Percentiles rank a stretch among this genome's conserved stretches.
Evolutionary conservation across 495 filamentous ascomycete genomes (phyloP).

Genomic region (Astrothelium subdiscretum): DNA sequence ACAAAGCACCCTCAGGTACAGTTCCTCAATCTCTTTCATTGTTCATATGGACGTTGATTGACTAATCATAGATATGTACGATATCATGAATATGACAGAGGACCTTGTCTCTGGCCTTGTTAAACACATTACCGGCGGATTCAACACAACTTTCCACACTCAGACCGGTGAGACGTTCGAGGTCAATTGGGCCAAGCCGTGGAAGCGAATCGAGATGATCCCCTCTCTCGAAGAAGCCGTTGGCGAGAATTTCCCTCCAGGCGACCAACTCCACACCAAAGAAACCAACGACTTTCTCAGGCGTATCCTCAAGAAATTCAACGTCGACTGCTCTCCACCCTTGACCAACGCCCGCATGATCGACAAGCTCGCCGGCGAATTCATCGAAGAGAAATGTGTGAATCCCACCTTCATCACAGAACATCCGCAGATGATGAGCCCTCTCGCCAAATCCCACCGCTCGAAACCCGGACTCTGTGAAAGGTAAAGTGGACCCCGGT

Average conservation of each 20-base stretch:
- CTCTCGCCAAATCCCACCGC: slow-evolving; percentile 91
- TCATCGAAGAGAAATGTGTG: slow-evolving; percentile 85
- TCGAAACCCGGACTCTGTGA: slow-evolving; percentile 74
- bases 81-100: slow-evolving; percentile 88
- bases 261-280: slow-evolving; percentile 76
- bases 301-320: slow-evolving; percentile 72
- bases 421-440: slow-evolving; percentile 96
- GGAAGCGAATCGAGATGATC: slow-evolving; percentile 94
- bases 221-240: slow-evolving; percentile 79
- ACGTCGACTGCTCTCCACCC: slow-evolving; percentile 79
- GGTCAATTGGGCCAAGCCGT: slow-evolving; percentile 92
- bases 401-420: slow-evolving; percentile 94
- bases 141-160: slow-evolving; percentile 71
- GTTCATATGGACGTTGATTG: neutral
- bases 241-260: slow-evolving; percentile 86
- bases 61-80: slow-evolving; percentile 53
- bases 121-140: slow-evolving; percentile 75
- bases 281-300: slow-evolving; percentile 83
- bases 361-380: slow-evolving; percentile 91
- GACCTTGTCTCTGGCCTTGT: slow-evolving; percentile 89
- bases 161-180: slow-evolving; percentile 73
- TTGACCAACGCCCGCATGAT: slow-evolving; percentile 95
- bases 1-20: slow-evolving; percentile 65
- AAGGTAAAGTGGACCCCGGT: too few relatives aligned
- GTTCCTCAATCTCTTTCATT: neutral